A percentile compares a stretch with the other conserved stretches of the same genome.
These are phyloP conservation scores for Punica granatum DNA, from an alignment of 345 rosid genomes.

Conservation along the genomic window DNA sequence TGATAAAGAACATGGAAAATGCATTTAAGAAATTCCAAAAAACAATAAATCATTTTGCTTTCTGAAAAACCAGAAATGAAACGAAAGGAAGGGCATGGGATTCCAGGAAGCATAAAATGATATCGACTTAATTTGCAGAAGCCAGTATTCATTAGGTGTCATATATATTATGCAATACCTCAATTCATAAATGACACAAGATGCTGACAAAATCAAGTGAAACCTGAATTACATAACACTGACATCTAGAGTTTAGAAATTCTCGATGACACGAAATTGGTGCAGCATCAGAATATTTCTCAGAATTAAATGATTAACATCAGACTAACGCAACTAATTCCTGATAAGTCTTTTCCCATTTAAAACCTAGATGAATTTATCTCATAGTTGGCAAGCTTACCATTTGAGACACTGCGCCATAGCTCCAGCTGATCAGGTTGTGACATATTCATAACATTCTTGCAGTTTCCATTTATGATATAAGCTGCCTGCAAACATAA, in stretches of 20 bases:
- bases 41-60: not conserved
- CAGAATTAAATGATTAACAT: not conserved
- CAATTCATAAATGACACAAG: not conserved
- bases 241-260: not conserved
- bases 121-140: not conserved
- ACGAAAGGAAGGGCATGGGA: not conserved
- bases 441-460: slow-evolving; percentile 61
- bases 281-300: not conserved
- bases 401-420: slow-evolving; percentile 73
- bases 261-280: not conserved
- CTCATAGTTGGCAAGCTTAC: slow-evolving; percentile 24
- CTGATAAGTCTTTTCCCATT: not conserved
- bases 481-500: slow-evolving; percentile 67
- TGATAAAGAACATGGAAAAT: not conserved
- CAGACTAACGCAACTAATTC: not conserved
- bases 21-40: not conserved
- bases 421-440: slow-evolving; percentile 86
- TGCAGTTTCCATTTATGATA: slow-evolving; percentile 82
- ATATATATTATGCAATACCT: not conserved
- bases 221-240: not conserved
- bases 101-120: not conserved
- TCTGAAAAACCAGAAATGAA: not conserved
- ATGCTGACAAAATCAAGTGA: not conserved
- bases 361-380: not conserved
- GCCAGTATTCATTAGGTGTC: not conserved